Evolutionary conservation across 495 filamentous ascomycete genomes (phyloP).

Genomic region (Oidiodendron maius): DNA sequence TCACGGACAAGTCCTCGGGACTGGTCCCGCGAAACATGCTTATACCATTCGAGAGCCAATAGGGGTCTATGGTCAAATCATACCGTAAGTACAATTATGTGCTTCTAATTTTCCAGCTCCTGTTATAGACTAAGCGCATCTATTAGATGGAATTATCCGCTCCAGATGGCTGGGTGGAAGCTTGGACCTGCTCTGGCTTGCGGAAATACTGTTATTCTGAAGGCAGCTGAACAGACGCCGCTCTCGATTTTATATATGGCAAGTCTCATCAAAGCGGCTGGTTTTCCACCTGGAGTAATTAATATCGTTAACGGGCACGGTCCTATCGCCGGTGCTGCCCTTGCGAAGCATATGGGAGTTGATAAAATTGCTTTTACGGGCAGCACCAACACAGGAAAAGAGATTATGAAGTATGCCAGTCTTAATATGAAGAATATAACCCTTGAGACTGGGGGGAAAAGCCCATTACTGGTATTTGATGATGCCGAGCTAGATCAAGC

Average conservation of each 20-base stretch:
- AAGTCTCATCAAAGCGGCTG: slow-evolving; percentile 79
- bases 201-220: slow-evolving; percentile 70
- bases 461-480: slow-evolving; percentile 90
- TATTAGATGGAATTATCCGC: slow-evolving; percentile 40
- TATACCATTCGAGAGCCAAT: slow-evolving; percentile 89
- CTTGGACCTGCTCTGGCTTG: slow-evolving; percentile 60
- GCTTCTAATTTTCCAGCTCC: too few species aligned
- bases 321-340: slow-evolving; percentile 76
- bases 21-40: slow-evolving; percentile 71
- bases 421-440: slow-evolving; percentile 98
- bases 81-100: too few species aligned
- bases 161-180: slow-evolving; percentile 29
- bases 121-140: too few species aligned
- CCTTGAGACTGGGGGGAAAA: slow-evolving; percentile 93
- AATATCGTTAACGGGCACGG: slow-evolving; percentile 92
- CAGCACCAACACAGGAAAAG: slow-evolving; percentile 78
- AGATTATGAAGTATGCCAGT: slow-evolving; percentile 84
- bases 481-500: slow-evolving; percentile 92
- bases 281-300: slow-evolving; percentile 90
- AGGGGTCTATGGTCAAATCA: slow-evolving; percentile 91
- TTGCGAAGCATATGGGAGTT: slow-evolving; percentile 88
- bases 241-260: slow-evolving; percentile 67
- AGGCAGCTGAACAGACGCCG: slow-evolving; percentile 70
- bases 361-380: slow-evolving; percentile 98
- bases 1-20: slow-evolving; percentile 82